phyloP scores from a whole-genome alignment of 1,284 basidiomycete species.

The Psilocybe mexicana region DNA sequence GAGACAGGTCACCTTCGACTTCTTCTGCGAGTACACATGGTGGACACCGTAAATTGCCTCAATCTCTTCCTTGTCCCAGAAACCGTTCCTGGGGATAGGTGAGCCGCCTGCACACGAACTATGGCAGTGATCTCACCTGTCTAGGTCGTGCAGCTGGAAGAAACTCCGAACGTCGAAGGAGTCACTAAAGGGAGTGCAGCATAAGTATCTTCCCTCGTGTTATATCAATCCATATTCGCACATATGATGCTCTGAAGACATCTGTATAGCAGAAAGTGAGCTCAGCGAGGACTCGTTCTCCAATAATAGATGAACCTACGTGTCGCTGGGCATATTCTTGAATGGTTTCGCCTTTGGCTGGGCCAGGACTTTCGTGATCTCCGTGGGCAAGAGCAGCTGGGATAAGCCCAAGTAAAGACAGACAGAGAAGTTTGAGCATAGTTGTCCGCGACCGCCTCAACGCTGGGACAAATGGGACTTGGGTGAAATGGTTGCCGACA shows the following conservation, averaged over 20 bases:
- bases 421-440: conserved; percentile 39
- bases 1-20: conserved; percentile 58
- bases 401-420: conserved; percentile 37
- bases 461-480: background rate
- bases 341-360: conserved; percentile 44
- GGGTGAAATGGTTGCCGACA: background rate
- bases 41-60: conserved; percentile 95
- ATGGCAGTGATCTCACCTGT: conserved; percentile 52
- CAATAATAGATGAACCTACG: conserved; percentile 36
- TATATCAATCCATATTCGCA: conserved; percentile 29
- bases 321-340: conserved; percentile 64
- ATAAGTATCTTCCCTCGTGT: background rate
- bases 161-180: conserved; percentile 78
- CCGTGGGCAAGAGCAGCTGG: conserved; percentile 42
- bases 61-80: conserved; percentile 81
- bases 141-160: conserved; percentile 90
- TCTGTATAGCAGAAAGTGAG: conserved; percentile 43
- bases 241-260: conserved; percentile 87
- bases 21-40: conserved; percentile 89
- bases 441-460: background rate
- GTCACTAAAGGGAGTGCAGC: conserved; percentile 48
- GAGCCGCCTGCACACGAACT: background rate
- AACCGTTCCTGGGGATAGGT: conserved; percentile 52
- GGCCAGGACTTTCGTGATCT: conserved; percentile 41
- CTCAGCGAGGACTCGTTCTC: conserved; percentile 7